A percentile compares a stretch with the other conserved stretches of the same genome.
Conservation (phyloP, 2,329 filamentous ascomycete species). For the Ceratocystis variospora region DNA sequence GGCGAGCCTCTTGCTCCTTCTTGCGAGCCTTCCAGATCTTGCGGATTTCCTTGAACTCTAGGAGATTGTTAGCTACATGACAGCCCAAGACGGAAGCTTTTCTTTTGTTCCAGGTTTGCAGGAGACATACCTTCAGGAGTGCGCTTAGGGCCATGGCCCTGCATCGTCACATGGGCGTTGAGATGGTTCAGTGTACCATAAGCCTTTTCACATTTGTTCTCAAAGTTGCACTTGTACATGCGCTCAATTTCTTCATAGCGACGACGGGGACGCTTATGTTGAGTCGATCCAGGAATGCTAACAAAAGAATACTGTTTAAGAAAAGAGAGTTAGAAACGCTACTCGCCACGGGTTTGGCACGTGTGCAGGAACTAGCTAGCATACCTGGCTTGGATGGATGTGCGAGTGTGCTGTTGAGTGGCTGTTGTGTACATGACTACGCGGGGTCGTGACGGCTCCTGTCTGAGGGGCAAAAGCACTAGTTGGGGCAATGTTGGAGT, state of each 20-base stretch:
- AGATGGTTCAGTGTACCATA: constrained; percentile 95
- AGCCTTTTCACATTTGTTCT: constrained; percentile 89
- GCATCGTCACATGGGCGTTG: constrained; percentile 98
- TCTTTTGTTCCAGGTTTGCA: neutral
- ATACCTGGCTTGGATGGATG: constrained; percentile 5
- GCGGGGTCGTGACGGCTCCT: constrained; percentile 4
- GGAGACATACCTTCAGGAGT: constrained; percentile 78
- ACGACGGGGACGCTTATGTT: constrained; percentile 86
- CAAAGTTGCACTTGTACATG: constrained; percentile 98
- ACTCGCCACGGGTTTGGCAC: too few relatives aligned
- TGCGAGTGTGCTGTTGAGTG: neutral
- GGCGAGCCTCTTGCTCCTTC: constrained; percentile 89
- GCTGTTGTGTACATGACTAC: constrained; percentile 3
- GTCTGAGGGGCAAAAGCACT: neutral
- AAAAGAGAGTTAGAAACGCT: neutral
- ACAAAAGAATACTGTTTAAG: constrained; percentile 71
- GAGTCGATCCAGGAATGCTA: constrained; percentile 88
- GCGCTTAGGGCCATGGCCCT: constrained; percentile 85
- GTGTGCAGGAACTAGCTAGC: neutral
- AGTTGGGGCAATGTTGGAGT: neutral
- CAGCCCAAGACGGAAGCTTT: neutral
- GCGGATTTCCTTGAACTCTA: constrained; percentile 97
- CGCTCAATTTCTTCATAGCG: constrained; percentile 97
- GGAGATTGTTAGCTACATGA: neutral
- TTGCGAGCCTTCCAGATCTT: constrained; percentile 99